Evolutionary conservation across 345 rosid species (phyloP).

Genomic region (Adansonia digitata): DNA sequence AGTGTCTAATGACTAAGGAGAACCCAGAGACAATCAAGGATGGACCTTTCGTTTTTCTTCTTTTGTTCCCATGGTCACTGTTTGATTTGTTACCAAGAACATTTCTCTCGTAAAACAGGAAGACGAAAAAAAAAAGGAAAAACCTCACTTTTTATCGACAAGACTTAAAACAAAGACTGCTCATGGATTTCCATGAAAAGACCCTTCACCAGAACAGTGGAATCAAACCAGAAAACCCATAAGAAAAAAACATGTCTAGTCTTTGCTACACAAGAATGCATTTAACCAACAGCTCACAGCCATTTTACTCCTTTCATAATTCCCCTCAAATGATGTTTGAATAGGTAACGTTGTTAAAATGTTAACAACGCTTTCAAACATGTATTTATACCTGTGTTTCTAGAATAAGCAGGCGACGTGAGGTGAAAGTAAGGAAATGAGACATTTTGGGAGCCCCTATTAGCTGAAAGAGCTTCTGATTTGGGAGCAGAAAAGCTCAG

Average conservation of each 20-base stretch:
- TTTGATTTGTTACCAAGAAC: slow-evolving; percentile 14
- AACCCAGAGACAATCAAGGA: not conserved
- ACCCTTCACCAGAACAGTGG: slow-evolving; percentile 21
- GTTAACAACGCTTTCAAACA: not conserved
- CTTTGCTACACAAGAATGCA: slow-evolving; percentile 1
- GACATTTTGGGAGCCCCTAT: slow-evolving; percentile 20
- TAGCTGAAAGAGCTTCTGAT: slow-evolving; percentile 31
- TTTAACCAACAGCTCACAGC: slow-evolving; percentile 1
- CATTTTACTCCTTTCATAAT: slow-evolving; percentile 4
- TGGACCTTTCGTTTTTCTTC: slow-evolving; percentile 8
- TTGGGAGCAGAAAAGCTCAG: slow-evolving; percentile 56
- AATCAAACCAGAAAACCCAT: slow-evolving; percentile 15
- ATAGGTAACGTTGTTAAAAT: not conserved
- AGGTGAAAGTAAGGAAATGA: slow-evolving; percentile 44
- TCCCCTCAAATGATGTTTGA: slow-evolving; percentile 7
- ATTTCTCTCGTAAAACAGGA: slow-evolving; percentile 21
- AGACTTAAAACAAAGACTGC: slow-evolving; percentile 24
- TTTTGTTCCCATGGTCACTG: slow-evolving; percentile 14
- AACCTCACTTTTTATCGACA: slow-evolving; percentile 26
- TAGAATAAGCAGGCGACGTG: slow-evolving; percentile 33
- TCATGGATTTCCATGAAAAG: slow-evolving; percentile 25
- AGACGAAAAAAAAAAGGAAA: not conserved
- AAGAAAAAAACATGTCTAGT: slow-evolving; percentile 6
- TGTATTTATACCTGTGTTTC: slow-evolving; percentile 31
- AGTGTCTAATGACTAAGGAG: not conserved